Evolutionary conservation across 345 rosid species (phyloP).

Genomic region (Hypericum perforatum): DNA sequence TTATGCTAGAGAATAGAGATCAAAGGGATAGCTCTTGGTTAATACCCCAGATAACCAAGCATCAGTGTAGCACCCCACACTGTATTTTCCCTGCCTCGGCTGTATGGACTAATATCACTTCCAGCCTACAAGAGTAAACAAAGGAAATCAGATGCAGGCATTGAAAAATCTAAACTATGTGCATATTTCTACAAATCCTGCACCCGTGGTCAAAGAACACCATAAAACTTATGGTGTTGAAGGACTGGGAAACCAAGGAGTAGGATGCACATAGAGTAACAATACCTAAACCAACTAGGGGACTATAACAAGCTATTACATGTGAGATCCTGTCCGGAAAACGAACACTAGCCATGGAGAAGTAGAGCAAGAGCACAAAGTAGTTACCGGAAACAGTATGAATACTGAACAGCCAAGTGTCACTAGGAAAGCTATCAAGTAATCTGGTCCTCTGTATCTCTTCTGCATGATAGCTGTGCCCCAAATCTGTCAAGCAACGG

Average conservation of each 20-base stretch:
- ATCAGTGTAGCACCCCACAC: slow-evolving; percentile 86
- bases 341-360: neutral
- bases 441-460: slow-evolving; percentile 70
- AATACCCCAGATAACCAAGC: slow-evolving; percentile 91
- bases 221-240: too few species aligned
- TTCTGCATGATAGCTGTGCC: slow-evolving; percentile 92
- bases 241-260: too few species aligned
- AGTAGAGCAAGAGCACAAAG: neutral
- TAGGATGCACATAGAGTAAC: too few species aligned
- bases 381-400: slow-evolving; percentile 74
- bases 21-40: slow-evolving; percentile 11
- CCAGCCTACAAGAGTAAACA: slow-evolving; percentile 50
- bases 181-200: too few species aligned
- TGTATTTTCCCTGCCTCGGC: slow-evolving; percentile 83
- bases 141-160: slow-evolving; percentile 6
- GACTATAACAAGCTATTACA: too few species aligned
- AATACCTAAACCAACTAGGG: too few species aligned
- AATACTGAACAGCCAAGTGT: slow-evolving; percentile 90
- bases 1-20: neutral
- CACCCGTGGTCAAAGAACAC: too few species aligned
- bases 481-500: slow-evolving; percentile 32
- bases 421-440: slow-evolving; percentile 75
- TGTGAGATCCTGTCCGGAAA: too few species aligned
- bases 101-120: slow-evolving; percentile 66
- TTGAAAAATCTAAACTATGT: too few species aligned